Percentiles rank a stretch among this genome's conserved stretches.
phyloP scores from a whole-genome alignment of 441 rosid genomes.

The Adansonia madagascariensis region DNA sequence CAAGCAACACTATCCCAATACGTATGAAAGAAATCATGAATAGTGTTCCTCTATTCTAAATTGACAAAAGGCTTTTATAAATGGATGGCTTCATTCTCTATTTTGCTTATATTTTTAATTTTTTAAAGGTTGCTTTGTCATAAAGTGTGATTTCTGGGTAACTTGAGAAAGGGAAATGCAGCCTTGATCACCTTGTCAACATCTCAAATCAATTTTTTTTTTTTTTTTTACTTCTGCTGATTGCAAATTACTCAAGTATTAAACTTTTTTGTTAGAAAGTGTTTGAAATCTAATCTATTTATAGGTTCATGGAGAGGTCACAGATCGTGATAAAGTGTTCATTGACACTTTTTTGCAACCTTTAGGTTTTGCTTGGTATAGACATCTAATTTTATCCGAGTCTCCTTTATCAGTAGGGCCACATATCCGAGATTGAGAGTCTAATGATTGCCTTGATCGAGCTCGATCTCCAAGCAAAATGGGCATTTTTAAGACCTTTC shows the following conservation, averaged over 20 bases:
- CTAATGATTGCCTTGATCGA: no score
- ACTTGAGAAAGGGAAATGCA: neutral
- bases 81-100: neutral
- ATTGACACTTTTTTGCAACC: slow-evolving; percentile 80
- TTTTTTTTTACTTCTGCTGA: neutral
- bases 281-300: neutral
- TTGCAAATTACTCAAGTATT: no score
- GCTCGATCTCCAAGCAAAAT: no score
- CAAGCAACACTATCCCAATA: no score
- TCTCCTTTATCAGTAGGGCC: no score
- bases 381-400: no score
- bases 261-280: no score
- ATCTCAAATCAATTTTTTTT: neutral
- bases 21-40: no score
- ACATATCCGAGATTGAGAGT: no score
- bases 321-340: slow-evolving; percentile 87
- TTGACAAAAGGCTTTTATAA: neutral
- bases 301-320: slow-evolving; percentile 99
- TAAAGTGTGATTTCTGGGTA: neutral
- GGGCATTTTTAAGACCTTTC: no score
- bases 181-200: neutral
- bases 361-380: slow-evolving; percentile 25
- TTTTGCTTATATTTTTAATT: neutral
- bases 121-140: neutral
- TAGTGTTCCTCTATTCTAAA: neutral